Conservation (phyloP, 164 flowering plant genomes). For the Cinnamomum chago region DNA sequence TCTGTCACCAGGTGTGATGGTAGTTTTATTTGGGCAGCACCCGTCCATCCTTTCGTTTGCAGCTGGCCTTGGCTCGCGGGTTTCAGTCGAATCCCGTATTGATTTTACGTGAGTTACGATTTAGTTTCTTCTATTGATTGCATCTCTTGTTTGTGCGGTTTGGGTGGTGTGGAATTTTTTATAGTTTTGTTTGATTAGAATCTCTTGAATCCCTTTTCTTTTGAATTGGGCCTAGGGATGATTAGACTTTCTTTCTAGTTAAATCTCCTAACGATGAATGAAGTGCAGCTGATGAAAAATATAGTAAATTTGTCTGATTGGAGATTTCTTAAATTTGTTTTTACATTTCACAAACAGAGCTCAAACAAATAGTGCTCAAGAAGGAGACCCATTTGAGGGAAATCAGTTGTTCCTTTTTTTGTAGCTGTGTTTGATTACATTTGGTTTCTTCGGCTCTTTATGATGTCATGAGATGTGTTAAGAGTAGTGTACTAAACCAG, state of each 20-base stretch:
- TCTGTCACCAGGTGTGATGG: slow-evolving; percentile 50
- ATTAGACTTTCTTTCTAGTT: neutral
- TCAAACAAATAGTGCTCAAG: neutral
- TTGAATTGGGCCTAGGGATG: neutral
- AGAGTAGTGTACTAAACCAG: too few species aligned
- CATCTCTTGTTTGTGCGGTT: neutral
- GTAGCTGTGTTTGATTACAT: neutral
- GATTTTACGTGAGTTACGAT: slow-evolving; percentile 78
- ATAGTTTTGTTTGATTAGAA: neutral
- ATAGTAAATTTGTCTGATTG: neutral
- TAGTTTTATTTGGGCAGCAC: slow-evolving; percentile 66
- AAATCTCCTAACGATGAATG: neutral
- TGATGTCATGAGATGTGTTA: neutral
- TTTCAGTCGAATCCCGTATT: slow-evolving; percentile 59
- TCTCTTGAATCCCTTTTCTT: neutral
- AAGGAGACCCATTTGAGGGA: neutral
- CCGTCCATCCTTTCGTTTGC: slow-evolving; percentile 48
- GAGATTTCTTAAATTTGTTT: neutral
- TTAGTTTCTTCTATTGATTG: neutral
- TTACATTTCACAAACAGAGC: neutral
- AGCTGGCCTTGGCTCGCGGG: slow-evolving; percentile 44
- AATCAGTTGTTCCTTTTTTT: neutral
- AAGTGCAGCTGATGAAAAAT: neutral
- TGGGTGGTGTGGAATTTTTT: neutral
- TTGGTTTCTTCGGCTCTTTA: neutral